A percentile compares a stretch with the other conserved stretches of the same genome.
phyloP scores from a whole-genome alignment of 768 basidiomycete species.

The Russula virescens region DNA sequence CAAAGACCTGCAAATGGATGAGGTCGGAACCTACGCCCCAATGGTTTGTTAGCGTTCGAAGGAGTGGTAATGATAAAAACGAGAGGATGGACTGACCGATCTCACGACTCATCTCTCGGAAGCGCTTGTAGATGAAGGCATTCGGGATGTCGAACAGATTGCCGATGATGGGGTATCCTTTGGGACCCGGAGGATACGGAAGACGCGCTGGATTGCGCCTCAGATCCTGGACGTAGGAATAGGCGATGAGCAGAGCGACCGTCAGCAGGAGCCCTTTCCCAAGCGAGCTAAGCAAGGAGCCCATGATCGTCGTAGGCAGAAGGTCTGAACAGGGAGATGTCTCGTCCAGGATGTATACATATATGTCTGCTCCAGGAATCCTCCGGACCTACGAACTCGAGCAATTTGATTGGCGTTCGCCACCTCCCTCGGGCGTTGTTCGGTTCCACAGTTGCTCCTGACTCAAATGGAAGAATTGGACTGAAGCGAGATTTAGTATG shows the following conservation, averaged over 20 bases:
- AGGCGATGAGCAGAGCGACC: background rate
- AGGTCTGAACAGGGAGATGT: background rate
- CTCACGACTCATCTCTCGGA: conserved; percentile 21
- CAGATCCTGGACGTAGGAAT: conserved; percentile 15
- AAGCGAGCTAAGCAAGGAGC: conserved; percentile 3
- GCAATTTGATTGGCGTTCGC: too few species aligned
- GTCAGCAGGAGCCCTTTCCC: conserved; percentile 2
- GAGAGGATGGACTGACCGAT: conserved; percentile 1
- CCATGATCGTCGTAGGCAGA: background rate
- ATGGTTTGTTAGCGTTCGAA: background rate
- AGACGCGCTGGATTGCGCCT: conserved; percentile 21
- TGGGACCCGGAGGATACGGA: conserved; percentile 27
- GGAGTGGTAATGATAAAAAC: too few species aligned
- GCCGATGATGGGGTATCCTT: conserved; percentile 25
- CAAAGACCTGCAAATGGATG: conserved; percentile 28
- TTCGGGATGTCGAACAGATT: conserved; percentile 26
- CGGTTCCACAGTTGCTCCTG: background rate
- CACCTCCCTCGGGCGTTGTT: background rate
- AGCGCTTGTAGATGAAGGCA: conserved; percentile 24
- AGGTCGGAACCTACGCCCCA: conserved; percentile 28
- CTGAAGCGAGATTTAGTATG: too few species aligned
- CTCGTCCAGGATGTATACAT: background rate
- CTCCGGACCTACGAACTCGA: too few species aligned
- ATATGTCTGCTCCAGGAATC: background rate
- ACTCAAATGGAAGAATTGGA: too few species aligned